These are phyloP conservation scores for Waltiozyma sp. DNA, from an alignment of 1,139 yeast genomes.

Conservation along the genomic window DNA sequence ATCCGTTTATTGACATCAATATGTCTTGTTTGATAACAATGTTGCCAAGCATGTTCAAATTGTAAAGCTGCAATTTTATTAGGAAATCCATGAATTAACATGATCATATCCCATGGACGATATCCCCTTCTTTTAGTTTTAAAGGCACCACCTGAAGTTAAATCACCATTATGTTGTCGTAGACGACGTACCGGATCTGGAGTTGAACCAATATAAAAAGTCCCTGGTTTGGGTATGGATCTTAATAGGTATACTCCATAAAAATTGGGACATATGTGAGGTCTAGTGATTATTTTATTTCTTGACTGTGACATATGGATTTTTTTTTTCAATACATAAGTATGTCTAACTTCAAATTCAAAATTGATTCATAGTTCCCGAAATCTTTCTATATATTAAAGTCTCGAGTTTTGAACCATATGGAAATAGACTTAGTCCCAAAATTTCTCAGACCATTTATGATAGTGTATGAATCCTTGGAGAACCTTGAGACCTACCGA, in stretches of 20 bases:
- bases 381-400: no score
- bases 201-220: constrained; percentile 12
- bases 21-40: constrained; percentile 53
- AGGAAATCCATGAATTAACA: constrained; percentile 61
- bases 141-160: constrained; percentile 62
- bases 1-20: constrained; percentile 27
- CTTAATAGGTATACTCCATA: constrained; percentile 9
- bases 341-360: no score
- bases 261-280: constrained; percentile 6
- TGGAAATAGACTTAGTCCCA: no score
- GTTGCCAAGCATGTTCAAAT: constrained; percentile 71
- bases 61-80: constrained; percentile 62
- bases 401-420: no score
- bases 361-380: no score
- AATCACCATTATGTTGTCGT: constrained; percentile 68
- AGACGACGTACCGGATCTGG: constrained; percentile 27
- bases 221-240: constrained; percentile 8
- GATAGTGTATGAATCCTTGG: no score
- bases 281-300: no score
- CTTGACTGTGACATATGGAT: no score
- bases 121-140: constrained; percentile 43
- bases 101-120: constrained; percentile 66
- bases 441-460: no score
- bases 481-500: no score
- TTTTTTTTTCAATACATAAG: no score